Evolutionary conservation across 2,329 filamentous ascomycete genomes (phyloP), one percentile per base, ranked within the genome.

Genomic region (Penicillium sp.): DNA sequence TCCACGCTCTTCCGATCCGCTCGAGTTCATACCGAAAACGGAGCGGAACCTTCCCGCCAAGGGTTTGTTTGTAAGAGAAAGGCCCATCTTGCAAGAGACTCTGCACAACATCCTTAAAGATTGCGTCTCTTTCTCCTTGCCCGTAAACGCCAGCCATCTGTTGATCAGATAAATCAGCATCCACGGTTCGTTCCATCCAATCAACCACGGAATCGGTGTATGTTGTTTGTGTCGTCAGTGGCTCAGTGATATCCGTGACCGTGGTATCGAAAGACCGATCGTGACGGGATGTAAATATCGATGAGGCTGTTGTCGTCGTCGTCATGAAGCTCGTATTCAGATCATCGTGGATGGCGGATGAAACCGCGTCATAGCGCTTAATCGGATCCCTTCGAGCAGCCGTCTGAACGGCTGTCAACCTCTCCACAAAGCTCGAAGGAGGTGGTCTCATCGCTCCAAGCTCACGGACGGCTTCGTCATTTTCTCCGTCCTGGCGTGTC

Each of bases 11-110:
- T 24, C 59, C 63, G 34, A 70, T 58, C 27, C 68, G 58, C 43
- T 70, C 67, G 24, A 70, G 43, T 42, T 71, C 69, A 46, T 71
- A 72, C 12, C 68, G 59, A 47, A 64, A 64, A 4, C 67, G 58
- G 12, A 72, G 48, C 4, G 66, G 58, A 13, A 70, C 51, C 8
- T 51, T 61, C 4, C 45, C 47, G 1, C 61, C 53, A 13, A 66
- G 62, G 7, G 58, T 49, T 8, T 59, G 54, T 5, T 56, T 48
- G 12, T 55, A 47, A 2, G 64, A 63, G 46, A 74, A 73, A 0
- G 71, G 71, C 2, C 66, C 68, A n/a, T 58, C 48, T 0, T 53
- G 45, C 9, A 63, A 46, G 1, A 73, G 59, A 4, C 65, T 58
- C 1, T 49, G 47, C 29, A 70, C 51, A 7, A 69, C 53, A 5